These are phyloP conservation scores for Pseudogymnoascus sp. DNA, from an alignment of 2,329 filamentous ascomycete genomes.

Conservation along the genomic window DNA sequence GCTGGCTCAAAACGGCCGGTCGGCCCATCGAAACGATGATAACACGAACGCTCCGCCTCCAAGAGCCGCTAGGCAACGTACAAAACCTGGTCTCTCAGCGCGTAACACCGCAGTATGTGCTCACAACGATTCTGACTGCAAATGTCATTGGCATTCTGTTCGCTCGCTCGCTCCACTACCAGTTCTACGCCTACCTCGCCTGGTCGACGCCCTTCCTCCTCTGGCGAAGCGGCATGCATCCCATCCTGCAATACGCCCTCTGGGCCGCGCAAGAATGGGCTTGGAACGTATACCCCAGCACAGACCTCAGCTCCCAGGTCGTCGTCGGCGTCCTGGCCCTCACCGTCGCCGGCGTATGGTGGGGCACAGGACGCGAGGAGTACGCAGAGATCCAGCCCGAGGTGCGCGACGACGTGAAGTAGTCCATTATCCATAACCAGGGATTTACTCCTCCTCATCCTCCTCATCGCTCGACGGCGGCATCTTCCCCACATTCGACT, in stretches of 20 bases:
- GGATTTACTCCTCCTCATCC: constrained; percentile 37
- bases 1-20: constrained; percentile 53
- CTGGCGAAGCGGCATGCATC: constrained; percentile 55
- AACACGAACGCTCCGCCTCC: constrained; percentile 18
- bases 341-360: constrained; percentile 42
- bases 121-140: constrained; percentile 53
- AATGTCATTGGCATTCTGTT: constrained; percentile 61
- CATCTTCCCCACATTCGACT: constrained; percentile 76
- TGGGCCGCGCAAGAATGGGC: constrained; percentile 63
- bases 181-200: constrained; percentile 66
- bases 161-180: constrained; percentile 63
- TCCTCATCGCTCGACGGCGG: constrained; percentile 74
- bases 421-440: constrained; percentile 5
- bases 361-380: constrained; percentile 28
- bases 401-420: constrained; percentile 13
- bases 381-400: constrained; percentile 15
- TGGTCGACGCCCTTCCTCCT: constrained; percentile 64
- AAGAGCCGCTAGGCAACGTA: constrained; percentile 29
- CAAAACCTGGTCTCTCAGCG: constrained; percentile 40
- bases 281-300: constrained; percentile 68
- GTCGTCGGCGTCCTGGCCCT: constrained; percentile 64
- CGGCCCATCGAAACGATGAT: constrained; percentile 39
- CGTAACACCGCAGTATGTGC: constrained; percentile 51
- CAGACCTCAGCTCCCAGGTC: constrained; percentile 49
- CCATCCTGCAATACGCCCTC: constrained; percentile 46